phyloP scores from a whole-genome alignment of 2,329 filamentous ascomycete genomes.

The Taxawa tesnikishii region DNA sequence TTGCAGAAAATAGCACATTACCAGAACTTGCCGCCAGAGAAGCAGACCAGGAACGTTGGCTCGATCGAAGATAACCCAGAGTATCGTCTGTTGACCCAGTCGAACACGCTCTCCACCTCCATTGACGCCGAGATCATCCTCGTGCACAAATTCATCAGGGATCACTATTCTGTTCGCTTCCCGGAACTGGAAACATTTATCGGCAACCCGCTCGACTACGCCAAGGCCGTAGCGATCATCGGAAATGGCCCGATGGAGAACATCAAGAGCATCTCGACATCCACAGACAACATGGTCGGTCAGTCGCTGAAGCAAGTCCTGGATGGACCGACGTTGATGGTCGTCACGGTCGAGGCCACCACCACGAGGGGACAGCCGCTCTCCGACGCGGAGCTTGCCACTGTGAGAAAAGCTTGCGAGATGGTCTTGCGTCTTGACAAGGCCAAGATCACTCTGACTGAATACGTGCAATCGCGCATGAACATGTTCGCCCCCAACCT shows the following conservation, averaged over 20 bases:
- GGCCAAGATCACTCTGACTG: conserved; percentile 75
- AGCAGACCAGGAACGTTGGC: conserved; percentile 55
- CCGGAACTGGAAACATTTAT: conserved; percentile 86
- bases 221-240: conserved; percentile 85
- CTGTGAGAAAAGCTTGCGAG: conserved; percentile 66
- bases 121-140: conserved; percentile 88
- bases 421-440: conserved; percentile 80
- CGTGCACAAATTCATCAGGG: conserved; percentile 91
- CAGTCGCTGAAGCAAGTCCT: conserved; percentile 67
- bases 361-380: conserved; percentile 75
- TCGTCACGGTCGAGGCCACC: conserved; percentile 87
- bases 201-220: conserved; percentile 86
- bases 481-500: conserved; percentile 90
- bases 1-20: conserved; percentile 70
- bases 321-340: conserved; percentile 85
- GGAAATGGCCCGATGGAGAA: conserved; percentile 85
- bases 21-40: conserved; percentile 54
- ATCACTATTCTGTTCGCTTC: conserved; percentile 89
- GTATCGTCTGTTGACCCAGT: conserved; percentile 77
- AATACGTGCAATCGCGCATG: conserved; percentile 96
- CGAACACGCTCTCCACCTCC: conserved; percentile 78
- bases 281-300: conserved; percentile 65
- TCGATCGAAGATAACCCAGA: conserved; percentile 88
- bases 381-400: conserved; percentile 58
- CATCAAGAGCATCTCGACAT: conserved; percentile 68